Conservation (phyloP, 73 alveolate species). For the Tetrahymena thermophila region DNA sequence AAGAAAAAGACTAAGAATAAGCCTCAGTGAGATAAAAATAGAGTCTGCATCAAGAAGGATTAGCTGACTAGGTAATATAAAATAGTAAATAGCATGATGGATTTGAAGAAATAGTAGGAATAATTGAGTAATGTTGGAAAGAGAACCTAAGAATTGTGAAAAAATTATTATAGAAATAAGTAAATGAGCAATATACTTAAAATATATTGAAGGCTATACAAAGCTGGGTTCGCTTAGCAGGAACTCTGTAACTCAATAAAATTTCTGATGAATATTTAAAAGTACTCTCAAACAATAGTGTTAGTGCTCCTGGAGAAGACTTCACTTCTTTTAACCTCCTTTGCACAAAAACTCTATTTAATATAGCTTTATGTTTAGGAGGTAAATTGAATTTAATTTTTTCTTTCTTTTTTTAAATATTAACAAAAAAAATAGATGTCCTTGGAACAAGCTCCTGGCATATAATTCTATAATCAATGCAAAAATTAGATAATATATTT, state of each 20-base stretch:
- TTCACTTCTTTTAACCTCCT: background rate
- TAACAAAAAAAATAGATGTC: background rate
- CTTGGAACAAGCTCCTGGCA: background rate
- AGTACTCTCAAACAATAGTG: background rate
- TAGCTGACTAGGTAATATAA: background rate
- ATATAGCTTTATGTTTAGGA: background rate
- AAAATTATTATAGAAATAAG: background rate
- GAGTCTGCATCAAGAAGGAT: background rate
- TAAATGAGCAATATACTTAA: background rate
- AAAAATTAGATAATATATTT: background rate
- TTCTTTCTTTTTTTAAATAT: background rate
- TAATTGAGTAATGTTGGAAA: background rate
- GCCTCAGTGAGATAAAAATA: background rate
- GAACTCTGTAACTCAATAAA: background rate
- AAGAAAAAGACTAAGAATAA: background rate
- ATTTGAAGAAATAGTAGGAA: background rate
- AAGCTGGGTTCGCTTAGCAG: background rate
- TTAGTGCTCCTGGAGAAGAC: background rate
- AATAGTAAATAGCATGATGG: background rate
- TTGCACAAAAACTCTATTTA: background rate
- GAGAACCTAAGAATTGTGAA: background rate
- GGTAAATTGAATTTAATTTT: background rate
- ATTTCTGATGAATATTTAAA: background rate
- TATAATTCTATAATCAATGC: background rate
- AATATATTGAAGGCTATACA: background rate